A percentile compares a stretch with the other conserved stretches of the same genome.
Conservation (phyloP, 192 early-diverging fungal genomes). For the Pilobolus umbonatus region DNA sequence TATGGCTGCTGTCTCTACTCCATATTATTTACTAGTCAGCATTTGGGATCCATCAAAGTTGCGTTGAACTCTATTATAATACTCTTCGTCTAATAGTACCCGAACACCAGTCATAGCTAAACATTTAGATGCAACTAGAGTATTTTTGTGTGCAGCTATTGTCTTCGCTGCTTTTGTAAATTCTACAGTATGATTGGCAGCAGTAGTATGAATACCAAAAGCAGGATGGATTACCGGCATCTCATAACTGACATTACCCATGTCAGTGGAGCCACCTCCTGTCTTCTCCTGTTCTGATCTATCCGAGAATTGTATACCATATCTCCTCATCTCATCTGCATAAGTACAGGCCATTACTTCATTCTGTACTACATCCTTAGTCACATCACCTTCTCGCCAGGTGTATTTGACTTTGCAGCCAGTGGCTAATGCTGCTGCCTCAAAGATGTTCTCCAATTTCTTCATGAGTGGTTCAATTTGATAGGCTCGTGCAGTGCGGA, state of each 20-base stretch:
- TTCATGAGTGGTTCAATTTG: constrained; percentile 46
- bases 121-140: constrained; percentile 49
- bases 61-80: constrained; percentile 40
- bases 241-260: constrained; percentile 63
- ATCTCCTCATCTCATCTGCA: constrained; percentile 33
- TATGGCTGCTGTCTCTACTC: neutral
- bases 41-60: constrained; percentile 2
- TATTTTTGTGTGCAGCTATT: constrained; percentile 48
- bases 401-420: constrained; percentile 59
- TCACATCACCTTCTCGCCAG: constrained; percentile 32
- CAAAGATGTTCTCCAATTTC: constrained; percentile 51
- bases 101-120: constrained; percentile 47
- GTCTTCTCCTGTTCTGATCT: constrained; percentile 17
- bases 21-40: neutral
- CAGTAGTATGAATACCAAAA: constrained; percentile 41
- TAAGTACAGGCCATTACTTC: constrained; percentile 33
- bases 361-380: constrained; percentile 45
- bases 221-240: constrained; percentile 47
- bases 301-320: constrained; percentile 26
- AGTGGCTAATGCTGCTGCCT: constrained; percentile 61
- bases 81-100: constrained; percentile 40
- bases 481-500: constrained; percentile 48
- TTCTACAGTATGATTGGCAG: constrained; percentile 57
- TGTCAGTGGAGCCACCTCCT: constrained; percentile 55
- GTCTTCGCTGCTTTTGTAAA: constrained; percentile 59